Percentiles rank a stretch among this genome's conserved stretches.
Evolutionary conservation across 2,329 filamentous ascomycete species (phyloP).

Genomic region (Microdochium nivale): DNA sequence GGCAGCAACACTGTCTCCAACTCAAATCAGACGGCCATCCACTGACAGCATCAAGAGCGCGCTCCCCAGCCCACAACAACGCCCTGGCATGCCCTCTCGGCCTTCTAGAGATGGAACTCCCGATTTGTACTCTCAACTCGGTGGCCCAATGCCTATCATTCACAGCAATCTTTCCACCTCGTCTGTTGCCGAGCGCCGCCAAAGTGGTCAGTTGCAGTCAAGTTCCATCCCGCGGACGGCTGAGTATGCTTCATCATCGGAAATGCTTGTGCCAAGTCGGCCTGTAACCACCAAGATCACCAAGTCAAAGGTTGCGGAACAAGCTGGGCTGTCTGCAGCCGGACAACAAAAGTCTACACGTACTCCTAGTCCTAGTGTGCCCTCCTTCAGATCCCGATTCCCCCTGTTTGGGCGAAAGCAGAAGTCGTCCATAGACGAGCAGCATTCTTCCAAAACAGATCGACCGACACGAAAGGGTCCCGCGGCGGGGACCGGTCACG

Average conservation of each 20-base stretch:
- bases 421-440: slow-evolving; percentile 49
- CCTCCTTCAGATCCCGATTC: slow-evolving; percentile 57
- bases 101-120: slow-evolving; percentile 63
- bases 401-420: slow-evolving; percentile 69
- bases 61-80: slow-evolving; percentile 20
- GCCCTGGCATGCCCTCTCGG: slow-evolving; percentile 40
- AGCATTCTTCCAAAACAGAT: slow-evolving; percentile 45
- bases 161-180: slow-evolving; percentile 51
- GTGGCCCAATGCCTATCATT: slow-evolving; percentile 43
- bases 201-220: slow-evolving; percentile 26
- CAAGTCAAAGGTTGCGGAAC: slow-evolving; percentile 1
- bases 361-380: slow-evolving; percentile 47
- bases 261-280: background rate
- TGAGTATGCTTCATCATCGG: background rate
- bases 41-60: slow-evolving; percentile 15
- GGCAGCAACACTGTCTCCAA: slow-evolving; percentile 21
- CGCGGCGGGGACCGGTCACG: slow-evolving; percentile 86
- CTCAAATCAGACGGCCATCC: slow-evolving; percentile 18
- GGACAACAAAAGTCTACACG: slow-evolving; percentile 22
- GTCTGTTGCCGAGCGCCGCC: slow-evolving; percentile 38
- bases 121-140: slow-evolving; percentile 48
- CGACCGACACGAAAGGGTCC: slow-evolving; percentile 64
- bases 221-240: slow-evolving; percentile 21
- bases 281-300: background rate
- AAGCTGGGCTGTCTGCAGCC: slow-evolving; percentile 15